Evolutionary conservation across 2,329 filamentous ascomycete species (phyloP), one percentile per base, ranked within the genome.

Genomic region (Scedosporium boydii): DNA sequence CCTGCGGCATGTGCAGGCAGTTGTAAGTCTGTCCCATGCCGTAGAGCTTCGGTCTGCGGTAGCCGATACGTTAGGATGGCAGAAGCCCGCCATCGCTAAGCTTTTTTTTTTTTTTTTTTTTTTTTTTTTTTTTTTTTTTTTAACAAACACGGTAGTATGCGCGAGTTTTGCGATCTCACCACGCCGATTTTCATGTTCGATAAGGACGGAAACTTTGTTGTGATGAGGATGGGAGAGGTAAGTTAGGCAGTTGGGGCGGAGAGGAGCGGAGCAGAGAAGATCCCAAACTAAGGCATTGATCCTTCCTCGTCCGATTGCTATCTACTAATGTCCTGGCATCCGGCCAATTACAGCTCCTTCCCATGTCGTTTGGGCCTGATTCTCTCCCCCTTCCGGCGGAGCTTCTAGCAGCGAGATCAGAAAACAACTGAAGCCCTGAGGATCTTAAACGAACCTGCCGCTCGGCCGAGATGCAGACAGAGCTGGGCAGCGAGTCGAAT

Each of bases 1-100:
- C 95, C 0, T 99, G 95, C 72, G 95, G 95, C 62, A 97, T 96
- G 92, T 98, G 93, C 74, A 82, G 93, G 69, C 93, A 97, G 73
- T 96, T 93, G 88, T 91, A 72, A 78, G 85, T 81, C 60, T 59
- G 44, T 53, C 46, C 62, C 29, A 62, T 63, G n/a, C 6, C 29
- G 60, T 10, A 34, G 29, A 34, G 29, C 29, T 34, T 34, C 38
- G 18, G 16, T 38, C 34, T 55, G 48, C 29, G 7, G 29, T 29
- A 29, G 27, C 23, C 3, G 2, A 23, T 23, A 3, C 23, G 23
- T 23, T 2, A 3, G 23, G 2, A 23, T 23, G 23, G 3, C 23
- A 23, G 29, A 10, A 34, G 29, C 29, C 6, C 29, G 41, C 6
- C 21, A 12, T 38, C 21, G 14, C 41, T 48, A 29, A 29, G 14